Percentiles rank a stretch among this genome's conserved stretches.
Conservation (phyloP, 495 filamentous ascomycete genomes). For the Ascobolus immersus region DNA sequence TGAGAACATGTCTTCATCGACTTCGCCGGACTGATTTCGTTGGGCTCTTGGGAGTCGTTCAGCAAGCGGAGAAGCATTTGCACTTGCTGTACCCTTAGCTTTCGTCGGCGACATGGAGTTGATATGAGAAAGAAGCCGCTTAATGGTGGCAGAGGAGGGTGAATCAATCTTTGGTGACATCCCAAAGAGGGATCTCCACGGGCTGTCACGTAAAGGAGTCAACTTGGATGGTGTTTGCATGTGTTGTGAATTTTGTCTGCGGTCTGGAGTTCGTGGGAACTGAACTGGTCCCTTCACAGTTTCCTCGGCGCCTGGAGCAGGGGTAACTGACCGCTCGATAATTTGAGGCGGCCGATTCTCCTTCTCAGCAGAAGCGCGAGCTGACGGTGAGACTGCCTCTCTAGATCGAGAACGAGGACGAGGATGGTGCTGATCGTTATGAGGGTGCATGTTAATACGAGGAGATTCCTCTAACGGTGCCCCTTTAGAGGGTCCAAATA, state of each 20-base stretch:
- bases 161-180: conserved; percentile 4
- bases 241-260: too few relatives aligned
- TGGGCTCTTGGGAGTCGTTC: conserved; percentile 6
- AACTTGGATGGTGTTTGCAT: too few relatives aligned
- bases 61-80: conserved; percentile 4
- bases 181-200: conserved; percentile 1
- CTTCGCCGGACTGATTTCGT: conserved; percentile 5
- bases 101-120: too few relatives aligned
- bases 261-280: too few relatives aligned
- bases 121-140: too few relatives aligned
- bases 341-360: conserved; percentile 25
- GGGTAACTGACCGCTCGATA: too few relatives aligned
- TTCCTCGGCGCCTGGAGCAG: too few relatives aligned
- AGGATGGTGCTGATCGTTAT: too few relatives aligned
- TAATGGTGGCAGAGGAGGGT: too few relatives aligned
- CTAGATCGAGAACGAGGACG: conserved; percentile 15
- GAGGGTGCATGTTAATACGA: too few relatives aligned
- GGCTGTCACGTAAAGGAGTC: conserved; percentile 8
- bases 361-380: conserved; percentile 17
- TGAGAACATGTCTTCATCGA: conserved; percentile 12
- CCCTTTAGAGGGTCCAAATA: conserved; percentile 28
- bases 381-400: conserved; percentile 11
- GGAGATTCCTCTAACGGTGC: conserved; percentile 16
- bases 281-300: too few relatives aligned
- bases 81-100: conserved; percentile 1